phyloP scores from a whole-genome alignment of 2,329 filamentous ascomycete species.

The Aureobasidium vineae region DNA sequence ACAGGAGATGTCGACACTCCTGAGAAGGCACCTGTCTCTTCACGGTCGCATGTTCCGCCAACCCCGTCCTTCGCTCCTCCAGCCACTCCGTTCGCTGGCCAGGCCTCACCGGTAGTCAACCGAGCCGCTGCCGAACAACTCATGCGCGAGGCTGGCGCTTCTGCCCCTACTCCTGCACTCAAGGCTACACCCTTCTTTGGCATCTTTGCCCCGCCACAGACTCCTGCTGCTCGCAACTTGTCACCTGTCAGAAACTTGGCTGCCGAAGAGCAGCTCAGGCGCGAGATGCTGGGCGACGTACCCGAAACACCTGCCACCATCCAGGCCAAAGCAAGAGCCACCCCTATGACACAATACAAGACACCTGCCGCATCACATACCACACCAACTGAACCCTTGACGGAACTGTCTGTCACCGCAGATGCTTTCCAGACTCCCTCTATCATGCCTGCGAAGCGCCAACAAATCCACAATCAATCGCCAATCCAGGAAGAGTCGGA shows the following conservation, averaged over 20 bases:
- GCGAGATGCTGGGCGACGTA: slow-evolving; percentile 7
- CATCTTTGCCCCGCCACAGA: slow-evolving; percentile 18
- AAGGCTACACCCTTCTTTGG: slow-evolving; percentile 20
- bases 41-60: not conserved
- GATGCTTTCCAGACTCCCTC: slow-evolving; percentile 14
- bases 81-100: slow-evolving; percentile 11
- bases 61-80: slow-evolving; percentile 9
- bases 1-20: slow-evolving; percentile 14
- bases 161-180: not conserved
- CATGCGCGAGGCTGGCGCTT: slow-evolving; percentile 18
- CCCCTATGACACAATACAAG: slow-evolving; percentile 18
- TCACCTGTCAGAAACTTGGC: slow-evolving; percentile 16
- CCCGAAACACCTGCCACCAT: slow-evolving; percentile 19
- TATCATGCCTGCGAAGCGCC: not conserved
- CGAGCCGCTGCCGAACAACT: slow-evolving; percentile 17
- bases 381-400: not conserved
- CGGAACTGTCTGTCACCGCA: not conserved
- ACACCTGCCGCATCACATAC: slow-evolving; percentile 2
- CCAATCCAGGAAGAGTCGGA: slow-evolving; percentile 20
- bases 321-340: not conserved
- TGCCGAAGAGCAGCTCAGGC: slow-evolving; percentile 13
- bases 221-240: not conserved
- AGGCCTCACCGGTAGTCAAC: slow-evolving; percentile 14
- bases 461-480: not conserved
- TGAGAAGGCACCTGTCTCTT: not conserved